Percentiles rank a stretch among this genome's conserved stretches.
Evolutionary conservation across 352 stramenopile species (phyloP).

Genomic region (Phytophthora citrophthora): DNA sequence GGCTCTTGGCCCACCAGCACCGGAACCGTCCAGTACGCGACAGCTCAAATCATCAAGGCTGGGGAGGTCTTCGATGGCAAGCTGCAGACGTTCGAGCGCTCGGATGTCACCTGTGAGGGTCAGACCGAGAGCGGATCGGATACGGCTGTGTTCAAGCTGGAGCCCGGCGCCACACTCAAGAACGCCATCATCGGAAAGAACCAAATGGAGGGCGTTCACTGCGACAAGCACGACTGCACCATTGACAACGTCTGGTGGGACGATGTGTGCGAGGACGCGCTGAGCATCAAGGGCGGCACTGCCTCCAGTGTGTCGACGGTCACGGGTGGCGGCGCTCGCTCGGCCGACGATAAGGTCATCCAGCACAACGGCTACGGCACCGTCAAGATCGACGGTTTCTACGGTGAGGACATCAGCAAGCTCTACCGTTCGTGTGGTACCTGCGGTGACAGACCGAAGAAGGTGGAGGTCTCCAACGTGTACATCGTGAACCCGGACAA

Average conservation of each 20-base stretch:
- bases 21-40: constrained; percentile 14
- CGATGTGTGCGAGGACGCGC: constrained; percentile 20
- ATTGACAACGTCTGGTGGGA: constrained; percentile 19
- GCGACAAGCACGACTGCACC: constrained; percentile 9
- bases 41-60: constrained; percentile 36
- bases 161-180: constrained; percentile 18
- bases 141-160: constrained; percentile 40
- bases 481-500: too few species aligned
- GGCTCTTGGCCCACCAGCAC: constrained; percentile 16
- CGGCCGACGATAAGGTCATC: constrained; percentile 50
- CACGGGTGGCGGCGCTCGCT: constrained; percentile 32
- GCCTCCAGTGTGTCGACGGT: constrained; percentile 32
- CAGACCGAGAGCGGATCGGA: constrained; percentile 23
- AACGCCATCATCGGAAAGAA: constrained; percentile 27
- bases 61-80: constrained; percentile 30
- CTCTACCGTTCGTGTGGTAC: constrained; percentile 27
- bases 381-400: constrained; percentile 27
- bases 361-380: constrained; percentile 34
- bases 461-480: too few species aligned
- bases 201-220: constrained; percentile 22
- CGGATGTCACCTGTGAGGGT: constrained; percentile 41
- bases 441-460: constrained; percentile 17
- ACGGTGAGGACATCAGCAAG: constrained; percentile 19
- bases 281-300: constrained; percentile 40
- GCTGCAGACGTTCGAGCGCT: constrained; percentile 64